Base-by-base conservation (phyloP, 2,329 filamentous ascomycete genomes). In the Penicillium brasilianum region DNA sequence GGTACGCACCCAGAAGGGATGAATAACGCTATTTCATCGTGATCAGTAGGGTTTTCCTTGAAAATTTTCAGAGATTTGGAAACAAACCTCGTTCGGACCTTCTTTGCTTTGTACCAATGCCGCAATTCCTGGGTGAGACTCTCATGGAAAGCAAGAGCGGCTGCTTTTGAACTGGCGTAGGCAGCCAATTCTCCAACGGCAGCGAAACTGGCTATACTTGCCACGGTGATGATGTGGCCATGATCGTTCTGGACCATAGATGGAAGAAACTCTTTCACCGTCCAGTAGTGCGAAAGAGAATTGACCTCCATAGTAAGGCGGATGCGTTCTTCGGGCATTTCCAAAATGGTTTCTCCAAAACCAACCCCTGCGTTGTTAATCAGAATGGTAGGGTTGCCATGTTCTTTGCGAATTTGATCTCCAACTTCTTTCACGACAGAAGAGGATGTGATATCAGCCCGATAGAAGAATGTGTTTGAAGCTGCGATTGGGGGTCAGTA, bases 191-290 rank as follows among this genome's bases (percentile, higher is more conserved):
- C 77, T 3, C 73, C 76, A 2, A 78, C 60, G 2, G 74, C 69
- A 4, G 81, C 55, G 68, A 81, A 84, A 16, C 78, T 80, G 5
- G 82, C 82, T 55, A 80, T 70, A 61, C 80, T 83, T 1, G 84
- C 83, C 9, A 86, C 75, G 0, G 82, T 83, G n/a, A 86, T 76
- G 28, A 86, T 73, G 59, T 85, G 84, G 6, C 84, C 84, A 60
- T 81, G 80, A 61, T 82, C 77, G 43, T 69, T 68, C 51, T 64
- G 65, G n/a, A 83, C 68, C 80, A 84, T 83, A 28, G 69, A 65
- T 3, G 82, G 82, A 5, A 84, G 66, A 68, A 84, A 83, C 58
- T 81, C 79, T 44, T 79, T 76, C 8, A 80, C 72, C 25, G 77
- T 76, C 61, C 76, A 76, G 66, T 77, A 84, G 63, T 83, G 81